A percentile compares a stretch with the other conserved stretches of the same genome.
Conservation (phyloP, 257 asterid genomes). For the Plectranthus barbatus region DNA sequence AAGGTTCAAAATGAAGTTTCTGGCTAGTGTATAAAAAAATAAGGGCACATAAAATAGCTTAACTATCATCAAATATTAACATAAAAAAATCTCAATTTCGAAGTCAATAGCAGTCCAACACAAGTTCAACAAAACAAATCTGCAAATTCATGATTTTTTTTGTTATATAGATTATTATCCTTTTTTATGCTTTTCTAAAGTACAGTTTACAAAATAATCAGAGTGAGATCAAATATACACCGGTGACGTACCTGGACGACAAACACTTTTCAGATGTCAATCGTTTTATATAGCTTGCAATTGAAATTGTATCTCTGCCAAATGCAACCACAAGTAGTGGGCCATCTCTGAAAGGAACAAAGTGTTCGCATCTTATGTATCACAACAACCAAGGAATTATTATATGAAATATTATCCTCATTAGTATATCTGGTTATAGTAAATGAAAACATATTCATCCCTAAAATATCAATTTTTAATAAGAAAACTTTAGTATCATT, state of each 20-base stretch:
- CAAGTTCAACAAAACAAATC: too few relatives aligned
- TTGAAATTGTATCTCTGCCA: slow-evolving; percentile 93
- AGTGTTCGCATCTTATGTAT: slow-evolving; percentile 8
- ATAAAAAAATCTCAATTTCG: too few relatives aligned
- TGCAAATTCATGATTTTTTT: too few relatives aligned
- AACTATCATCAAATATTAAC: too few relatives aligned
- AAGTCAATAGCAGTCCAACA: too few relatives aligned
- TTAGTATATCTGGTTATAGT: neutral
- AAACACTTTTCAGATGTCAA: slow-evolving; percentile 88
- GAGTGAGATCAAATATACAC: neutral
- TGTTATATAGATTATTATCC: too few relatives aligned
- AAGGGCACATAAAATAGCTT: too few relatives aligned
- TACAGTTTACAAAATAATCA: too few relatives aligned
- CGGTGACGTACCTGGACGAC: slow-evolving; percentile 67
- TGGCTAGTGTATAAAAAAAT: too few relatives aligned
- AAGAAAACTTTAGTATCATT: neutral
- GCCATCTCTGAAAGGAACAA: slow-evolving; percentile 72
- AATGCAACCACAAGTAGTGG: slow-evolving; percentile 96
- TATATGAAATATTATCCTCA: neutral
- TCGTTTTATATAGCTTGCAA: slow-evolving; percentile 84
- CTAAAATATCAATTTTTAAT: neutral
- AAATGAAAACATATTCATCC: neutral
- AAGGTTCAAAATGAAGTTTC: too few relatives aligned
- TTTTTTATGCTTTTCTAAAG: too few relatives aligned
- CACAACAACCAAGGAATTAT: slow-evolving; percentile 1